Conservation (phyloP, 2,329 filamentous ascomycete genomes). For the Aspergillus clavatus region DNA sequence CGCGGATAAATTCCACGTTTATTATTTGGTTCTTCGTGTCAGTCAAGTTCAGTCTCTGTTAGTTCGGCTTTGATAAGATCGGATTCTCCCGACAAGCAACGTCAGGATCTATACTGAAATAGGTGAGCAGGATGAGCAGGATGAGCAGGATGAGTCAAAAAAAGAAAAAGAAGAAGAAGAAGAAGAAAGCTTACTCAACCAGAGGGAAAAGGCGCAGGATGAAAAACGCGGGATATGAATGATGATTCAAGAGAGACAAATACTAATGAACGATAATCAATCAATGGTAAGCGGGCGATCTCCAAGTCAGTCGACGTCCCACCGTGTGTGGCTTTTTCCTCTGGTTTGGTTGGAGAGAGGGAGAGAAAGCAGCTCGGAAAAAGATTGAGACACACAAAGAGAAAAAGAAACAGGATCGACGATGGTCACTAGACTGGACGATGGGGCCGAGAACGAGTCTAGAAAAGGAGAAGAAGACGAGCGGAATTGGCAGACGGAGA, state of each 20-base stretch:
- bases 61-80: too few relatives aligned
- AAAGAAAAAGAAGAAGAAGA: too few relatives aligned
- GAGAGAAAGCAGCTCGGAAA: too few relatives aligned
- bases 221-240: neutral
- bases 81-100: too few relatives aligned
- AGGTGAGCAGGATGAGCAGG: too few relatives aligned
- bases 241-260: neutral
- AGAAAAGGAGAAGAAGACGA: neutral
- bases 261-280: neutral
- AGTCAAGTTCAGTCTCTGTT: too few relatives aligned
- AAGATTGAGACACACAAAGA: too few relatives aligned
- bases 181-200: too few relatives aligned
- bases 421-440: too few relatives aligned
- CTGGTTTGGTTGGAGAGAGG: neutral
- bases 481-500: neutral
- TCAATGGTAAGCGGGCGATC: neutral
- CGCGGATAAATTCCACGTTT: constrained; percentile 1
- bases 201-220: neutral
- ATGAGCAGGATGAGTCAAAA: too few relatives aligned
- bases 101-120: too few relatives aligned
- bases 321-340: neutral
- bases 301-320: neutral
- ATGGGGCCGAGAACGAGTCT: neutral
- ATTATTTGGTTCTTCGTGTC: too few relatives aligned
- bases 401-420: neutral